Evolutionary conservation across 2,329 filamentous ascomycete genomes (phyloP), one percentile per base, ranked within the genome.

Genomic region (Alternaria triticina): DNA sequence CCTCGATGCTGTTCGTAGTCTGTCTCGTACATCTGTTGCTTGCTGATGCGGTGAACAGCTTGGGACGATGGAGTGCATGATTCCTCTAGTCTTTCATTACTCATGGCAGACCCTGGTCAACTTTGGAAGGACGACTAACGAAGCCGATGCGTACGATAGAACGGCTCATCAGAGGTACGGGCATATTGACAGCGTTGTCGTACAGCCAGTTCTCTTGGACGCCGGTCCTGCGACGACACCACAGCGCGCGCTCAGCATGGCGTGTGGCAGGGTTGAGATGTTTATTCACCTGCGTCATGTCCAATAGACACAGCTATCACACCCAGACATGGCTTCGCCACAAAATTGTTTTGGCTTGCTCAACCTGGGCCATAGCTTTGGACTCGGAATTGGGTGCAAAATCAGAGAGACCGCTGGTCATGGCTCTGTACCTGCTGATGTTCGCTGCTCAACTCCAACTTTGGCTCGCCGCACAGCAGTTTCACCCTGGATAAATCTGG

Each of bases 301-400:
- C 40, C 40, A 58, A 54, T 58, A 13, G 30, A 12, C 45, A 22
- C 30, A 44, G 13, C 20, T 6, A 13, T 33, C 28, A 30, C 15
- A 44, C n/a, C 5, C 9, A 36, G 40, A 25, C 25, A 33, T n/a
- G 12, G 12, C n/a, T 52, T n/a, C 6, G 17, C 23, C 30, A 54
- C 43, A 9, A n/a, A 13, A 36, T 22, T 36, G 8, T 44, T 20
- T 49, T 33, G 15, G 6, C 40, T 15, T 27, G 30, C 10, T 11
- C 27, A 20, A 45, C 22, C 9, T 13, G 40, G 30, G 62, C 23
- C 12, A 13, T 8, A 12, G 46, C 25, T 47, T 47, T 43, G 46
- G 52, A 63, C 56, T 62, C 56, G 60, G 52, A 55, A 23, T 28
- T 59, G 30, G 30, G 25, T 36, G 51, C 49, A n/a, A 17, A 22